Base-by-base conservation (phyloP, 2,329 filamentous ascomycete genomes). In the Albophoma yamanashiensis region DNA sequence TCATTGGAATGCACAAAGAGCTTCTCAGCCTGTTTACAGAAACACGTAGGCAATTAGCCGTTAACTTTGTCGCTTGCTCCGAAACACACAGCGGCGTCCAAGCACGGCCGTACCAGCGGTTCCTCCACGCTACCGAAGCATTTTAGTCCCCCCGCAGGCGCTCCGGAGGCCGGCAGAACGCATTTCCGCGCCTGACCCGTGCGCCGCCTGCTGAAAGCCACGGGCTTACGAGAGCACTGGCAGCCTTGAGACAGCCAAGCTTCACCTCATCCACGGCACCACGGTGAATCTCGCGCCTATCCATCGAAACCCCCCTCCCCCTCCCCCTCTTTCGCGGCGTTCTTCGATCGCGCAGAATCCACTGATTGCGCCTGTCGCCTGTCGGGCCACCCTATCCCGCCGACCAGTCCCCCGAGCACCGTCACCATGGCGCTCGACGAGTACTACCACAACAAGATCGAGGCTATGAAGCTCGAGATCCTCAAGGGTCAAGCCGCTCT, bases 401-500 rank as follows among this genome's bases (percentile, higher is more conserved):
- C 27, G 39, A 40, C 56, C 9, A n/a, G 22, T 50, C 38, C 47
- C 59, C 61, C 20, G 61, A 64, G 55, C 62, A 47, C 64, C 69
- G 69, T 64, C 84, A 87, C 73, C 75, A 99, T 99, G 94, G 92
- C 93, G 85, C 90, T 99, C 79, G 94, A 97, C 78, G 96, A 89
- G 78, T 99, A 97, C 81, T 99, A 96, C 78, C 91, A 94, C 80
- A 97, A 97, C 83, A 99, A 99, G 84, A 97, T 97, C 79, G 94
- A 99, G 90, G 88, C 89, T 75, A 96, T 97, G 90, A 97, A 97
- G 89, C 92, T 99, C 75, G 93, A 99, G 85, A 99, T 99, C 75
- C 93, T 99, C 75, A 93, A 97, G 79, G 93, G 94, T 60, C 94
- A 99, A 79, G 93, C 94, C 60, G 92, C 96, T 61, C 82, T 99